Conservation (phyloP, 306 rosid species). For the Hippophae rhamnoides region DNA sequence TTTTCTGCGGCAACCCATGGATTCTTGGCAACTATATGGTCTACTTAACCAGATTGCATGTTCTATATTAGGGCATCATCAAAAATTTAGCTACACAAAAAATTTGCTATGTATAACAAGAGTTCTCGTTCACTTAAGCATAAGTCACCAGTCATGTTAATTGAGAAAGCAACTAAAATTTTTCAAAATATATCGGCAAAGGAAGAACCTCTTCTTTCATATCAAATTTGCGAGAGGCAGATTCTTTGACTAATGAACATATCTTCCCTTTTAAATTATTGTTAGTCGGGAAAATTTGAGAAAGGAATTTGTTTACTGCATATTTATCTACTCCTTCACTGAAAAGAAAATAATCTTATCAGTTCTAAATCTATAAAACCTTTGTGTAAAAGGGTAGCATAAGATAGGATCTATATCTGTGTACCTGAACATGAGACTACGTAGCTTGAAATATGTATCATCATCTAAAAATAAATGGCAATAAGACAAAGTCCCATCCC, state of each 20-base stretch:
- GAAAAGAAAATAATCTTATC: constrained; percentile 24
- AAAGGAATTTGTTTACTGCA: constrained; percentile 66
- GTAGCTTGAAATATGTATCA: constrained; percentile 67
- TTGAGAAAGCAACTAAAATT: too few relatives aligned
- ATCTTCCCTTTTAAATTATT: constrained; percentile 47
- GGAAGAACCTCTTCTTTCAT: constrained; percentile 84
- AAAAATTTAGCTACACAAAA: too few relatives aligned
- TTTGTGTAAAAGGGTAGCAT: constrained; percentile 5
- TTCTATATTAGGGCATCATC: too few relatives aligned
- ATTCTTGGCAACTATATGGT: too few relatives aligned
- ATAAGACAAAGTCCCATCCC: constrained; percentile 78
- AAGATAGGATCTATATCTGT: constrained; percentile 8
- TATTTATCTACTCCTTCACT: constrained; percentile 92
- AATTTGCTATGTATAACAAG: too few relatives aligned
- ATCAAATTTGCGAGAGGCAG: constrained; percentile 79
- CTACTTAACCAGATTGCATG: too few relatives aligned
- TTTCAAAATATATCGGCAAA: constrained; percentile 16
- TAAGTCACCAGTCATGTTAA: too few relatives aligned
- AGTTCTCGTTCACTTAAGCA: too few relatives aligned
- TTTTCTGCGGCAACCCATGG: too few relatives aligned
- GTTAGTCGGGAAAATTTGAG: constrained; percentile 51
- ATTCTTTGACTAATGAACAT: constrained; percentile 59
- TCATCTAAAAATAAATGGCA: constrained; percentile 81
- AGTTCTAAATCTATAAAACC: constrained; percentile 4
- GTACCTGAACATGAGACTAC: constrained; percentile 83